Percentiles rank a stretch among this genome's conserved stretches.
phyloP scores from a whole-genome alignment of 1,139 yeast species.

The Pichia sp. region DNA sequence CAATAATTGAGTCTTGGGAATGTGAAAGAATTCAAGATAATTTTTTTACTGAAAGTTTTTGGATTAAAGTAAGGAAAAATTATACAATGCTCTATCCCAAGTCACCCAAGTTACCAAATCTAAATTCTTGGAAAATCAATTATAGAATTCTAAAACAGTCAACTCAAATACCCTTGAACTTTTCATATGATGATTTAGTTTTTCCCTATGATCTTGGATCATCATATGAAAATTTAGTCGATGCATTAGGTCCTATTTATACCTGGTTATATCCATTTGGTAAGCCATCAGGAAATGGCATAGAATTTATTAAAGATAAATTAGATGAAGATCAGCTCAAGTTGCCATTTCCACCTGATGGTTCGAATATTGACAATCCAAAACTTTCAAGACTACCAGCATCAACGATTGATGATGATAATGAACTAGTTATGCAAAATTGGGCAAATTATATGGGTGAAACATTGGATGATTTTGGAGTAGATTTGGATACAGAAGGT shows the following conservation, averaged over 20 bases:
- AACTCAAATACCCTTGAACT: slow-evolving; percentile 28
- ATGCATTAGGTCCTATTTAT: slow-evolving; percentile 52
- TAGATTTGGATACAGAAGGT: slow-evolving; percentile 63
- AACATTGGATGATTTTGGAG: slow-evolving; percentile 76
- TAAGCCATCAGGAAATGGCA: slow-evolving; percentile 47
- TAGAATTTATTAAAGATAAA: slow-evolving; percentile 47
- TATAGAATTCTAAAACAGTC: slow-evolving; percentile 18
- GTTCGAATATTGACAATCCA: slow-evolving; percentile 39
- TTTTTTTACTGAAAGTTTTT: slow-evolving; percentile 45
- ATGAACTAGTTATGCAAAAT: slow-evolving; percentile 19
- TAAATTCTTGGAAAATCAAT: slow-evolving; percentile 41
- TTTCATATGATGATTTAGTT: slow-evolving; percentile 50
- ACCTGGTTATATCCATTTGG: slow-evolving; percentile 72
- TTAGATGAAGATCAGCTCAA: slow-evolving; percentile 51
- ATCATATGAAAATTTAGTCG: slow-evolving; percentile 44
- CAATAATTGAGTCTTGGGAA: slow-evolving; percentile 94
- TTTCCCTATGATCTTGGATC: slow-evolving; percentile 79
- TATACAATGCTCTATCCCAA: slow-evolving; percentile 37
- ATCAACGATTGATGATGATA: slow-evolving; percentile 12
- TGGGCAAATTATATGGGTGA: slow-evolving; percentile 87
- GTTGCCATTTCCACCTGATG: slow-evolving; percentile 89
- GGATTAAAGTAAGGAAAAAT: slow-evolving; percentile 46
- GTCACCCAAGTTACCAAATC: slow-evolving; percentile 35
- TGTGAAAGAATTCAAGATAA: slow-evolving; percentile 71
- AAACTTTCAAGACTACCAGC: not conserved